phyloP scores from a whole-genome alignment of 371 early-diverging fungal species.

The Blakeslea trispora region DNA sequence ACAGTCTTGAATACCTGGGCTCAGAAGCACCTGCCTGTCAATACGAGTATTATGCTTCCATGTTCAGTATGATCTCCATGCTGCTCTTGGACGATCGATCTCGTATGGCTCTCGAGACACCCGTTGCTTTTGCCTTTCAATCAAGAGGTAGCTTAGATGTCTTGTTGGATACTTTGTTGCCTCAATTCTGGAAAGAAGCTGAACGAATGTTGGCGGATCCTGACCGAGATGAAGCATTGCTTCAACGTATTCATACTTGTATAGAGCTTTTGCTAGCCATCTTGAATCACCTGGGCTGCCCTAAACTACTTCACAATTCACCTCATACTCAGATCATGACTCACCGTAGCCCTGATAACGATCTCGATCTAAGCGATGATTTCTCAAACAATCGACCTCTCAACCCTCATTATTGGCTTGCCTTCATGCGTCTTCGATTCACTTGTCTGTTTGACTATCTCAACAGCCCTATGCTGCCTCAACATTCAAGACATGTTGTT shows the following conservation, averaged over 20 bases:
- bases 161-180: conserved; percentile 34
- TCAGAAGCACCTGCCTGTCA: conserved; percentile 40
- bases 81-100: conserved; percentile 58
- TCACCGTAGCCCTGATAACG: conserved; percentile 32
- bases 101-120: conserved; percentile 67
- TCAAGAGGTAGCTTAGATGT: conserved; percentile 57
- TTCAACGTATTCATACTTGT: conserved; percentile 41
- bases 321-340: conserved; percentile 60
- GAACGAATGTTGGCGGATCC: conserved; percentile 25
- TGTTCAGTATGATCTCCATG: conserved; percentile 52
- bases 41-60: conserved; percentile 54
- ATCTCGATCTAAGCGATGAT: conserved; percentile 42
- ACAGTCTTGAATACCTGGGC: conserved; percentile 48
- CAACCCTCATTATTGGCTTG: conserved; percentile 63
- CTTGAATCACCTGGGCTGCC: conserved; percentile 57
- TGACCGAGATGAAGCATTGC: conserved; percentile 1
- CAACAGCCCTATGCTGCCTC: conserved; percentile 26
- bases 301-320: conserved; percentile 53
- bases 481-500: conserved; percentile 52
- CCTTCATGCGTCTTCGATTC: conserved; percentile 54
- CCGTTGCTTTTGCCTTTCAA: conserved; percentile 68
- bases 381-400: conserved; percentile 28
- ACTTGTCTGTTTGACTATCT: conserved; percentile 50
- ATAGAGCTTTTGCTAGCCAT: conserved; percentile 64
- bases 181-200: conserved; percentile 39